Percentiles rank a stretch among this genome's conserved stretches.
phyloP scores from a whole-genome alignment of 441 rosid species.

The Viola pubescens region DNA sequence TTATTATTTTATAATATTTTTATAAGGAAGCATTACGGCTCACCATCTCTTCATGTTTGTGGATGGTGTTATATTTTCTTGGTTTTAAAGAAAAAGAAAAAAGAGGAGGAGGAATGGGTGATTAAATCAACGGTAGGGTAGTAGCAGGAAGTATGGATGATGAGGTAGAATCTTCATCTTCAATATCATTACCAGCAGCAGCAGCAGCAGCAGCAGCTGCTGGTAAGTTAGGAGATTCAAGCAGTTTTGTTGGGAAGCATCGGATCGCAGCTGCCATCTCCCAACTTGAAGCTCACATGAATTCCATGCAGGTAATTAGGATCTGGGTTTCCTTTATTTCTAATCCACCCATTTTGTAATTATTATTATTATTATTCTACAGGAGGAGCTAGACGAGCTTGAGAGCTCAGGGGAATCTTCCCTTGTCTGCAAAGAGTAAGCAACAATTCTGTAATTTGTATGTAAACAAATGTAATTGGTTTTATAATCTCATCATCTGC shows the following conservation, averaged over 20 bases:
- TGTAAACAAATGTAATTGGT: background rate
- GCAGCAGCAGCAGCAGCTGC: background rate
- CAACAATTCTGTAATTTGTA: background rate
- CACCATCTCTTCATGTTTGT: too few species aligned
- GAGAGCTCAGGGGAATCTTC: conserved; percentile 17
- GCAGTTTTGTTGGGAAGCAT: conserved; percentile 11
- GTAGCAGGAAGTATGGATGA: too few species aligned
- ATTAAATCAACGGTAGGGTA: too few species aligned
- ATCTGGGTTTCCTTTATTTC: background rate
- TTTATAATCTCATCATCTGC: background rate
- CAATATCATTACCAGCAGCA: background rate
- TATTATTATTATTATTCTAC: background rate
- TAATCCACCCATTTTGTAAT: background rate
- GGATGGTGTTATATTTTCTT: too few species aligned
- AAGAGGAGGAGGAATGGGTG: too few species aligned
- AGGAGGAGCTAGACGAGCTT: conserved; percentile 24
- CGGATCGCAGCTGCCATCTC: conserved; percentile 14
- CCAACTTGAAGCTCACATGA: conserved; percentile 14
- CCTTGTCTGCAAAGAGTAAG: conserved; percentile 21
- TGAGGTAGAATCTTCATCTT: too few species aligned
- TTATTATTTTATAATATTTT: too few species aligned
- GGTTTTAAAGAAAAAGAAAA: too few species aligned
- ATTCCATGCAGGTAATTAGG: conserved; percentile 9
- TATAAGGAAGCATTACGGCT: too few species aligned
- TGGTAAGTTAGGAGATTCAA: background rate